phyloP scores from a whole-genome alignment of 1,284 basidiomycete genomes.

The Puccinia coronata region DNA sequence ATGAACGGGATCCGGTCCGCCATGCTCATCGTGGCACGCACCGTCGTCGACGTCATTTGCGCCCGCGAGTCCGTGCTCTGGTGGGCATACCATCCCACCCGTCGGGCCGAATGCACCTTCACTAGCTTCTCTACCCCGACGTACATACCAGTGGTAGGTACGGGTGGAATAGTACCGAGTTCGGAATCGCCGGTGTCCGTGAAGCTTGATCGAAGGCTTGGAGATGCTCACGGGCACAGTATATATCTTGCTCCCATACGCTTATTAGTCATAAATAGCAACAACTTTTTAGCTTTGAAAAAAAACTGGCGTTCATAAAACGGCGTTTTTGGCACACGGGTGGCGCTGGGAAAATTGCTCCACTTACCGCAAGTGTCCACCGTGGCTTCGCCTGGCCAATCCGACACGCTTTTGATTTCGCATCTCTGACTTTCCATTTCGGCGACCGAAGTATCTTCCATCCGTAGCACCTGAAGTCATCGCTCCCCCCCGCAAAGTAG shows the following conservation, averaged over 20 bases:
- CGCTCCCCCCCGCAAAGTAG: constrained; percentile 32
- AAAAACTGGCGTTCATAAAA: no score
- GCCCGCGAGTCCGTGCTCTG: background rate
- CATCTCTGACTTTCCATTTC: constrained; percentile 18
- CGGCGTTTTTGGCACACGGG: background rate
- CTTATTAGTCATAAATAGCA: background rate
- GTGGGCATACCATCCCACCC: background rate
- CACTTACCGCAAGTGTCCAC: constrained; percentile 3
- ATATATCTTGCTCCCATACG: constrained; percentile 17
- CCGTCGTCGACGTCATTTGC: constrained; percentile 1
- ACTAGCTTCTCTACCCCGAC: constrained; percentile 39
- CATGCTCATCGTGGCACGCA: background rate
- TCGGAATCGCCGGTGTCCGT: constrained; percentile 36
- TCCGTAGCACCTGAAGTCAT: constrained; percentile 41
- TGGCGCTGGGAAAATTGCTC: background rate
- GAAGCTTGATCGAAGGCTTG: constrained; percentile 7
- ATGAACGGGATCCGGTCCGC: constrained; percentile 7
- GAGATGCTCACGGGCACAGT: constrained; percentile 11
- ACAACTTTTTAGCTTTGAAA: background rate
- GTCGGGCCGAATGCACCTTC: constrained; percentile 19
- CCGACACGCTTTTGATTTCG: background rate
- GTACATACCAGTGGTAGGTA: constrained; percentile 21
- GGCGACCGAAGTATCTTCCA: constrained; percentile 36
- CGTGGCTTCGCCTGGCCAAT: background rate
- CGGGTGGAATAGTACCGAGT: constrained; percentile 31